phyloP scores from a whole-genome alignment of 1,139 yeast genomes.

The Kodamaea fungicola region DNA sequence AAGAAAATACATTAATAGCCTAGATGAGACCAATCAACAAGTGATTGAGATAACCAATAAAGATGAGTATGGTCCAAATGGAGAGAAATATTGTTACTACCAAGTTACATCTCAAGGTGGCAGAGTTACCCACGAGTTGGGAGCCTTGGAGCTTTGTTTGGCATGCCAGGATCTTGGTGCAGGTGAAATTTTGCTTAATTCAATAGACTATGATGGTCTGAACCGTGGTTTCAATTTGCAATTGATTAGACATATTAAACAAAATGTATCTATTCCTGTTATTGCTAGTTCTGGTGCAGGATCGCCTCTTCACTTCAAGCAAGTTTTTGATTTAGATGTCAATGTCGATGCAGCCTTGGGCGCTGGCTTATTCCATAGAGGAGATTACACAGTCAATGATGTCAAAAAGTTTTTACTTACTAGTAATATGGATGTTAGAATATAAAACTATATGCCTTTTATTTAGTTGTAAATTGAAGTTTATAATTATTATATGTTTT shows the following conservation, averaged over 20 bases:
- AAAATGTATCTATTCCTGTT: conserved; percentile 79
- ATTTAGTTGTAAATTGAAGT: too few relatives aligned
- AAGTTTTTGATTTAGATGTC: conserved; percentile 73
- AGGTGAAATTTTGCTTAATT: conserved; percentile 87
- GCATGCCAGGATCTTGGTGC: conserved; percentile 97
- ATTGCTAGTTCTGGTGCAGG: conserved; percentile 99
- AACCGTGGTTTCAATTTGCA: conserved; percentile 91
- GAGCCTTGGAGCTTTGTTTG: conserved; percentile 81
- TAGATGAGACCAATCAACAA: conserved; percentile 57
- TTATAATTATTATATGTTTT: too few relatives aligned
- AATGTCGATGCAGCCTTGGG: conserved; percentile 95
- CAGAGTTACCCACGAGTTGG: conserved; percentile 80
- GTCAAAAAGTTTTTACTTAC: conserved; percentile 66
- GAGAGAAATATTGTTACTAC: conserved; percentile 85
- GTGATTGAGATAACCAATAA: conserved; percentile 45
- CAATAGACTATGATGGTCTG: conserved; percentile 95
- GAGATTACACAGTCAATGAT: conserved; percentile 80
- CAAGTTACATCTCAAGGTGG: conserved; percentile 97
- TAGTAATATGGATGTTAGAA: conserved; percentile 34
- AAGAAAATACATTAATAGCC: conserved; percentile 66
- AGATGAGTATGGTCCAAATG: conserved; percentile 69
- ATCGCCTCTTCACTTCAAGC: conserved; percentile 79
- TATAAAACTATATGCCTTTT: too few relatives aligned
- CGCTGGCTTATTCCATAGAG: conserved; percentile 96
- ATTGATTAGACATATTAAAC: conserved; percentile 70